Base-by-base conservation (phyloP, 2,329 filamentous ascomycete genomes). In the Xylaria sp. region DNA sequence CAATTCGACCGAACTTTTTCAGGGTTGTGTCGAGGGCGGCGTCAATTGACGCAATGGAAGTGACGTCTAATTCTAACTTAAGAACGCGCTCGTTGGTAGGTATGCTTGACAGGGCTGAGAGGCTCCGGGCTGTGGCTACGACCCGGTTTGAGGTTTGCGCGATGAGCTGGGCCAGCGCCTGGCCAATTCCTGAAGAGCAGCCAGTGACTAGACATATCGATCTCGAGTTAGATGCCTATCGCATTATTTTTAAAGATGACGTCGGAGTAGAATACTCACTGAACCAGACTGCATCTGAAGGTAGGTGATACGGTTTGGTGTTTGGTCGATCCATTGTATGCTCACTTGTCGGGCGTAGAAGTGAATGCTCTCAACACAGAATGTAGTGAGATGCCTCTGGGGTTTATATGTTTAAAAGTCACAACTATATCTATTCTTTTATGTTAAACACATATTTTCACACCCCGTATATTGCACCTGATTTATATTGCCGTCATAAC, bases 41-140 rank as follows among this genome's bases (percentile, higher is more conserved):
- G 4, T 78, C 69, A 61, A 85, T 78, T 0, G 79, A 78, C 0
- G 60, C 17, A 0, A 70, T 65, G 0, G 79, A 83, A 0, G 81
- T 84, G 0, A 87, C 83, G 64, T 86, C 84, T 1, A 86, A 74
- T 0, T 74, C 70, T 1, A 85, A 73, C 67, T 83, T 84, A 66
- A 86, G 77, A 33, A 85, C 68, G 57, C 73, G 49, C 44, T 75
- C 71, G 10, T 57, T 61, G 20, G 78, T 73, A 0, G 81, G 78
- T 10, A 85, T 76, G 69, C 77, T 78, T 2, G 79, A 77, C 3
- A 86, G 79, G n/a, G 73, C 66, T 1, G 76, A 65, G 0, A 75
- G 71, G 25, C 83, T 80, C n/a, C 84, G 81, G 1, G 76, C 75
- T 2, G 76, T 77, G 0, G 75, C 74, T 7, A 75, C 74, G 0